phyloP scores from a whole-genome alignment of 2,329 filamentous ascomycete genomes.

The Simplicillium aogashimaense region DNA sequence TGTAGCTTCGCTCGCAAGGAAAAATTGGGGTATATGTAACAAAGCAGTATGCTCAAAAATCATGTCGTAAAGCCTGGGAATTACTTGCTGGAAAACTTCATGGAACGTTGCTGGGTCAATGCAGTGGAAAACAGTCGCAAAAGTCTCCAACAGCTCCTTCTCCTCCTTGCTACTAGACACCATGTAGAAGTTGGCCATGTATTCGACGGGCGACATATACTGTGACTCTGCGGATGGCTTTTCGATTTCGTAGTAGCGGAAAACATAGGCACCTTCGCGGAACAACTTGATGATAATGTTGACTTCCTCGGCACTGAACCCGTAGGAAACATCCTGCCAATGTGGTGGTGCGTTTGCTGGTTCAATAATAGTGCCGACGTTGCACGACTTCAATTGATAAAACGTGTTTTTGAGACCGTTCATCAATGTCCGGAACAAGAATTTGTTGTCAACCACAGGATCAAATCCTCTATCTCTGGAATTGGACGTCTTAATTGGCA shows the following conservation, averaged over 20 bases:
- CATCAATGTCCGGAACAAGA: constrained; percentile 92
- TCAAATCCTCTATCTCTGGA: constrained; percentile 81
- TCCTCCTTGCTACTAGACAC: constrained; percentile 90
- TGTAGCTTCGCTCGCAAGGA: constrained; percentile 96
- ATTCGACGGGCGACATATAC: constrained; percentile 76
- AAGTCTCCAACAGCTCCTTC: constrained; percentile 93
- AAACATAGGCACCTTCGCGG: constrained; percentile 90
- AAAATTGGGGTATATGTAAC: constrained; percentile 93
- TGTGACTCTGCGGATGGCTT: constrained; percentile 63
- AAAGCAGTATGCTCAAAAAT: constrained; percentile 95
- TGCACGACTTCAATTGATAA: constrained; percentile 87
- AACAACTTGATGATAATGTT: constrained; percentile 95
- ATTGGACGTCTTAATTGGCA: constrained; percentile 91
- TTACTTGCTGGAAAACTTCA: constrained; percentile 96
- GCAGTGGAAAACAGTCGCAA: constrained; percentile 96
- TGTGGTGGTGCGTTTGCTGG: constrained; percentile 70
- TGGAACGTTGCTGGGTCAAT: constrained; percentile 98
- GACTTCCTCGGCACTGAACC: constrained; percentile 95
- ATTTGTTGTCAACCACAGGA: constrained; percentile 93
- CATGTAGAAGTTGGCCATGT: constrained; percentile 92
- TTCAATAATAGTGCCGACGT: constrained; percentile 65
- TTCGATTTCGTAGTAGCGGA: constrained; percentile 92
- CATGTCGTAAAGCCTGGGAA: constrained; percentile 92
- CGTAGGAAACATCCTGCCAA: constrained; percentile 92
- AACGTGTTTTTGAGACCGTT: constrained; percentile 95